Evolutionary conservation across 306 rosid species (phyloP), one percentile per base, ranked within the genome.

Genomic region (Pyrus pyrifolia): DNA sequence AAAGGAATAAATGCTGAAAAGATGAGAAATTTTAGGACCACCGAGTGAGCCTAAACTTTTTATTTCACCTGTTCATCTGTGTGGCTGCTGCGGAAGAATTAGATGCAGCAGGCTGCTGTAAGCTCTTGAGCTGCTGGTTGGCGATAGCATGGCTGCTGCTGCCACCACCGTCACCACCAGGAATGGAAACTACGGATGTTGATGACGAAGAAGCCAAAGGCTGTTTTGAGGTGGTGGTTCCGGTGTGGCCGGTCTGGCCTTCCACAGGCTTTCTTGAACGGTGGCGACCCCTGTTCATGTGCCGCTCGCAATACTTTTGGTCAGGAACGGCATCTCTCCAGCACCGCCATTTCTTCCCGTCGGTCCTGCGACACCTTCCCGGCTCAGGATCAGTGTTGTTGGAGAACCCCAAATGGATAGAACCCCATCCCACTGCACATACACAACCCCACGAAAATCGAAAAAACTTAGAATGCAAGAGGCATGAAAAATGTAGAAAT

Each of bases 241-340:
- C 82, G 59, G 92, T 84, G 40, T 85, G 93, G 91, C 96, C 94
- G n/a, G 89, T 74, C 78, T 88, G 97, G 86, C 92, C 92, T 93
- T 93, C 99, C 99, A 95, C 99, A 95, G 96, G 99, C 99, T 95
- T 95, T 95, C 98, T 93, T 93, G 98, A 93, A 93, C 97, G 98
- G 80, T 93, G 98, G 85, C 98, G 97, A 83, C 98, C 98, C 80
- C 97, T 86, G 87, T 93, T 93, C 90, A 93, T 87, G 78, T 93
- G 98, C 81, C 96, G 87, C 81, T 93, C 98, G 38, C 98, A 93
- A 70, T 93, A 95, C 75, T 93, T 93, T 85, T 93, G 97, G 79
- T 93, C 97, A 5, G 90, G 91, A 44, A 91, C 97, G 35, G 97
- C 97, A 77, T 93, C 97, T 84, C 99, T 92, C 8, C 98, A 92